Base-by-base conservation (phyloP, 2,329 filamentous ascomycete genomes). In the Colletotrichum sp. region DNA sequence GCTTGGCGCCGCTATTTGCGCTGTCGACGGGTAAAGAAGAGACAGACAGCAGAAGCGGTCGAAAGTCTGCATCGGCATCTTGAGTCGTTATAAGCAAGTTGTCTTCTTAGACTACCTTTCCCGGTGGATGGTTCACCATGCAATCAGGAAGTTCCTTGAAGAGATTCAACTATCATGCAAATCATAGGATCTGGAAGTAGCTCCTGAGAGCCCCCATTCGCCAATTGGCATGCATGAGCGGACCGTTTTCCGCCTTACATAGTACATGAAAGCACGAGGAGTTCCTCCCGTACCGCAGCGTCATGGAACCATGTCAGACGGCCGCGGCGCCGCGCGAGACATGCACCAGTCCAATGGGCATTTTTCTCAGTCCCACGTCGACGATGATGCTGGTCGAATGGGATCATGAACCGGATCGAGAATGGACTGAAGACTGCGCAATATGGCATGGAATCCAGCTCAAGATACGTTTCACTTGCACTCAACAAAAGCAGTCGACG, bases 211-310 rank as follows among this genome's bases (percentile, higher is more conserved):
- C 65, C 66, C 38, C 28, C 34, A 69, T 70, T 75, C 65, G 64
- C 60, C 74, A 76, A 76, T 74, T 48, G 34, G 30, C 52, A 55
- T 76, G 74, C 74, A 76, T 70, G 74, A 69, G 74, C 71, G 74
- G 74, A 75, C 74, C 74, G 71, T 75, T 76, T 74, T 76, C 74
- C 74, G 74, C 74, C 71, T 66, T 76, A 76, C 71, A 76, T 74
- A 55, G 67, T 75, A 76, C 71, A 76, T 74, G 63, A 72, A 69
- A 67, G 70, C 73, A 75, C 74, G 64, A 76, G 71, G 71, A 76
- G 64, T 76, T 74, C 65, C 60, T 74, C 74, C 69, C 68, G 72
- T 57, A 63, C 55, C 72, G 57, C 67, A 69, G 34, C 34, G 18
- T 43, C 24, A 69, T 61, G 48, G 36, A 67, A 63, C 38, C 61